These are phyloP conservation scores for Zygosaccharomyces siamensis DNA, from an alignment of 805 yeast genomes.

Conservation along the genomic window DNA sequence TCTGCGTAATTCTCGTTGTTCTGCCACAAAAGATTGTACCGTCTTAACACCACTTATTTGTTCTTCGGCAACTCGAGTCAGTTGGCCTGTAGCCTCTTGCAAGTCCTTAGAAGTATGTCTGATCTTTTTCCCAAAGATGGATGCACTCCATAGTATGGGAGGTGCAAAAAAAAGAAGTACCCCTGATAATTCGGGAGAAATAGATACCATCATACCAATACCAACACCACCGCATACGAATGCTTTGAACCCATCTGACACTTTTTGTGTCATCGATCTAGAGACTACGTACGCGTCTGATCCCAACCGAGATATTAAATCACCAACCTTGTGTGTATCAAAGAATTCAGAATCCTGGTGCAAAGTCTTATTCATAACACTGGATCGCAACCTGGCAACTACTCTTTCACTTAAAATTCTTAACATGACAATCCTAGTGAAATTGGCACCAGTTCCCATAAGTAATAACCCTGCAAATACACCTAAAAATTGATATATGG, in stretches of 20 bases:
- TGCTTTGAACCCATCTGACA: conserved; percentile 87
- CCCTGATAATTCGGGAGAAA: conserved; percentile 74
- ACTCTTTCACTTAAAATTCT: conserved; percentile 74
- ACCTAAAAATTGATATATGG: conserved; percentile 52
- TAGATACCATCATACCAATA: conserved; percentile 82
- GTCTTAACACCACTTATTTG: conserved; percentile 83
- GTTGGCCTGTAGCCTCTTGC: conserved; percentile 79
- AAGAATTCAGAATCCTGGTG: conserved; percentile 90
- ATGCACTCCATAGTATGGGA: conserved; percentile 69
- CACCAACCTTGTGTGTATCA: conserved; percentile 93
- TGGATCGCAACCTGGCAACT: conserved; percentile 76
- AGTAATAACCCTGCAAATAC: conserved; percentile 54
- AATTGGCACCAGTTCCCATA: conserved; percentile 66
- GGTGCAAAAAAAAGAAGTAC: conserved; percentile 78
- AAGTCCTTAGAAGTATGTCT: conserved; percentile 68
- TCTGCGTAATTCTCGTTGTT: conserved; percentile 67
- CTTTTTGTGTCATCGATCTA: conserved; percentile 80
- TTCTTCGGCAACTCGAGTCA: conserved; percentile 90
- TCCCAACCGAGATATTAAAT: conserved; percentile 81
- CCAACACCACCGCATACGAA: conserved; percentile 80
- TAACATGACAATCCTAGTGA: conserved; percentile 54
- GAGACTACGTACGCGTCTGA: conserved; percentile 89
- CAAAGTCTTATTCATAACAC: conserved; percentile 70
- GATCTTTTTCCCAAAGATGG: conserved; percentile 77
- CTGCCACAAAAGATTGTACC: conserved; percentile 89